Evolutionary conservation across 2,329 filamentous ascomycete species (phyloP).

Genomic region (Malbranchea cinnamomea): DNA sequence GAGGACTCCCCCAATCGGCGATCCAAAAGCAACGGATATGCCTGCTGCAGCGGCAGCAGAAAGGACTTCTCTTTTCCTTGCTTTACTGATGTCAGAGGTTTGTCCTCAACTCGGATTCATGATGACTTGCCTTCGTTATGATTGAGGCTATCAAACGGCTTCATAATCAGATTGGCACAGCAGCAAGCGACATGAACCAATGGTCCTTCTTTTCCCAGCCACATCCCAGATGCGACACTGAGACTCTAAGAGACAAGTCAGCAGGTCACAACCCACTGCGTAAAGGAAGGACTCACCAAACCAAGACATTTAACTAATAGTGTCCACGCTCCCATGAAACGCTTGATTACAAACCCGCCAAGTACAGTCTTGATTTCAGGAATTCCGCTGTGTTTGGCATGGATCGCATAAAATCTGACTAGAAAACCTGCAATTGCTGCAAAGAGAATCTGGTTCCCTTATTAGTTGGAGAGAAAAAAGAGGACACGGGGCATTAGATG

Average conservation of each 20-base stretch:
- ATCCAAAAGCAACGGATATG: conserved; percentile 87
- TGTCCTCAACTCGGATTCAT: not conserved
- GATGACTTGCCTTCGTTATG: conserved; percentile 51
- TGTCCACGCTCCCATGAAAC: conserved; percentile 84
- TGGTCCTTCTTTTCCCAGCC: conserved; percentile 91
- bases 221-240: conserved; percentile 84
- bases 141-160: conserved; percentile 82
- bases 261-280: conserved; percentile 4
- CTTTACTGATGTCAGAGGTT: conserved; percentile 27
- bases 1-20: conserved; percentile 83
- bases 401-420: conserved; percentile 84
- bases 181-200: conserved; percentile 98
- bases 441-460: conserved; percentile 44
- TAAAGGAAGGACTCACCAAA: conserved; percentile 27
- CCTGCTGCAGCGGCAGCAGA: conserved; percentile 85
- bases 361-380: conserved; percentile 99
- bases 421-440: conserved; percentile 68
- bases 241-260: conserved; percentile 40
- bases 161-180: conserved; percentile 88
- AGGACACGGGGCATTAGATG: conserved; percentile 10
- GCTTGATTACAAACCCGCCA: conserved; percentile 97
- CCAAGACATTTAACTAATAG: conserved; percentile 87
- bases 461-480: conserved; percentile 4
- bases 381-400: conserved; percentile 96
- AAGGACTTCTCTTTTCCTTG: conserved; percentile 81